Evolutionary conservation across 148 eudicot species (phyloP), one percentile per base, ranked within the genome.

Genomic region (Vaccinium vitisidaea): DNA sequence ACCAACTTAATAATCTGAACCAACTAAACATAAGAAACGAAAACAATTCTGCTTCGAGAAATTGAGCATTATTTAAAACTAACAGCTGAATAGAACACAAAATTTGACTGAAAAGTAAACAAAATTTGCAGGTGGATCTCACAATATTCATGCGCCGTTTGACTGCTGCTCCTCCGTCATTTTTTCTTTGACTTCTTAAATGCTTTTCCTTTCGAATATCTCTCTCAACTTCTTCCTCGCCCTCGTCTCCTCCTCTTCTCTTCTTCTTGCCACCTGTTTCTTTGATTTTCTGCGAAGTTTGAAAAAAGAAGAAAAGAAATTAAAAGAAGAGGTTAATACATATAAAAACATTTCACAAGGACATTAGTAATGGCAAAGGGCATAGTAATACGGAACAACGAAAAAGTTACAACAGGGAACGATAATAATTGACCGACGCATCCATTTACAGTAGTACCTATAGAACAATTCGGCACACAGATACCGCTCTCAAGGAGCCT

Each of bases 221-320:
- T 74, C 87, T 94, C 21, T 88, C 87, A 32, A 88, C 84, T 69
- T 93, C 98, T 59, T 93, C 96, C 2, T 87, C 93, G 0, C 86
- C 98, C 5, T 92, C 96, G 74, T 30, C 32, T 30, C 32, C 32
- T 30, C 32, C 32, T 30, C 32, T 30, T 30, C 32, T 30, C 32
- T 30, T 30, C 32, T 30, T 30, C 32, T 30, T 30, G 32, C 32
- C 32, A 30, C 32, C 32, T 30, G 32, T 30, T 30, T 30, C 32
- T 30, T 30, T 30, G 75, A 91, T 86, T 91, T 90, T 94, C 98
- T 96, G 88, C 86, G 25, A 70, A 50, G 43, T 80, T 63, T 1
- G 70, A 14, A 56, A 52, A 11, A 52, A 15, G 21, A 69, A 36
- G 21, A 70, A 61, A 52, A 69, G 74, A 69, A 69, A 69, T 11